phyloP scores from a whole-genome alignment of 305 asterid species.

The Fraxinus xanthoxyloides region DNA sequence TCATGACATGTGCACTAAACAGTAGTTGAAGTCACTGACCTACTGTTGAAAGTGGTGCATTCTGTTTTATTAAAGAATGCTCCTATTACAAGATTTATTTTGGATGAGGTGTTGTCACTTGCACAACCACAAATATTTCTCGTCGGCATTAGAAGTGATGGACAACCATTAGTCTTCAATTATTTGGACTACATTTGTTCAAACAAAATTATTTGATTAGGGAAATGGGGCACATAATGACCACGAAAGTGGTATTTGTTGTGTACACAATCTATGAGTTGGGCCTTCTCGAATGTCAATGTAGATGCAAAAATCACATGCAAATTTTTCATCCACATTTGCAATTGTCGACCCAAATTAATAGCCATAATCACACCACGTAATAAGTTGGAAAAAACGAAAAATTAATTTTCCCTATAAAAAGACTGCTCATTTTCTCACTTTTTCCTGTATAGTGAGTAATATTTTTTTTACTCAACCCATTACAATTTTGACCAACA shows the following conservation, averaged over 20 bases:
- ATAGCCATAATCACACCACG: neutral
- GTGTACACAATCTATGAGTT: neutral
- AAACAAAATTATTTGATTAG: neutral
- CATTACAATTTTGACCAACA: neutral
- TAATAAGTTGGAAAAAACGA: neutral
- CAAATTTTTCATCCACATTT: neutral
- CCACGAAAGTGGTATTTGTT: neutral
- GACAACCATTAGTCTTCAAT: neutral
- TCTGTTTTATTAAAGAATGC: neutral
- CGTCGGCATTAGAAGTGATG: neutral
- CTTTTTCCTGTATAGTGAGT: neutral
- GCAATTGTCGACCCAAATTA: neutral
- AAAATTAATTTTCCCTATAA: neutral
- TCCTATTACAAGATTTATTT: neutral
- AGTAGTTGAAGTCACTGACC: slow-evolving; percentile 9
- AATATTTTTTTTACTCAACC: neutral
- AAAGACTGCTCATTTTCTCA: neutral
- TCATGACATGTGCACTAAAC: neutral
- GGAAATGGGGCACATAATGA: neutral
- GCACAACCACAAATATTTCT: neutral
- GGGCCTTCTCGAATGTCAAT: neutral
- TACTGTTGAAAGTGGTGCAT: slow-evolving; percentile 12
- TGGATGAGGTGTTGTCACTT: neutral
- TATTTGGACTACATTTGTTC: neutral
- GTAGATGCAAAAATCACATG: neutral